Conservation (phyloP, 345 rosid species). For the Citrus medica region DNA sequence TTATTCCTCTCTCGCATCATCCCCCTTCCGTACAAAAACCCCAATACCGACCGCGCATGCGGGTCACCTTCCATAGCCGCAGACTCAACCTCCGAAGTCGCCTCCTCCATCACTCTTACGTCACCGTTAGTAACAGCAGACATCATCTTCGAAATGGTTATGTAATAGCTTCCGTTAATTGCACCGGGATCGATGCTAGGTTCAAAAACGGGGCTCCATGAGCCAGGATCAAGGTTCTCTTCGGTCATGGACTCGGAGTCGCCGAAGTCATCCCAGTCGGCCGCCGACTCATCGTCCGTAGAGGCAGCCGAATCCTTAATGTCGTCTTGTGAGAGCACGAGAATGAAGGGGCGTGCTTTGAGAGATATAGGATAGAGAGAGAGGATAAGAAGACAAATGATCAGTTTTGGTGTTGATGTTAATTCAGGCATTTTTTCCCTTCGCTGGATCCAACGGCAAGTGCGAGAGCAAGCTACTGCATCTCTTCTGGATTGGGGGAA, state of each 20-base stretch:
- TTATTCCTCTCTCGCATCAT: slow-evolving; percentile 66
- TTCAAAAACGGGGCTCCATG: slow-evolving; percentile 91
- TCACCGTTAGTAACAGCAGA: slow-evolving; percentile 55
- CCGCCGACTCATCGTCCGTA: slow-evolving; percentile 39
- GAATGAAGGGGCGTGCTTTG: slow-evolving; percentile 65
- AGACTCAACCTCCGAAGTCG: slow-evolving; percentile 57
- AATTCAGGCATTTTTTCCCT: slow-evolving; percentile 16
- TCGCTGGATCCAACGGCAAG: background rate
- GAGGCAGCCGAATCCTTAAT: slow-evolving; percentile 54
- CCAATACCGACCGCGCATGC: slow-evolving; percentile 72
- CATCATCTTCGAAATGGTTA: slow-evolving; percentile 53
- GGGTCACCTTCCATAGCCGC: slow-evolving; percentile 61
- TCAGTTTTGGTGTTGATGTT: background rate
- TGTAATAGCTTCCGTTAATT: slow-evolving; percentile 44
- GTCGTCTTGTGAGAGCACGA: slow-evolving; percentile 81
- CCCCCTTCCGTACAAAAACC: slow-evolving; percentile 68
- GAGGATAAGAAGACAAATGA: slow-evolving; percentile 35
- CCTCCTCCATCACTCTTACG: slow-evolving; percentile 62
- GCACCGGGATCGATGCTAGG: slow-evolving; percentile 40
- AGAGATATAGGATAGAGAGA: slow-evolving; percentile 30
- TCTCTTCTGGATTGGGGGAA: background rate
- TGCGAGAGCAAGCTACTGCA: background rate
- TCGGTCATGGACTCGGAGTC: slow-evolving; percentile 65
- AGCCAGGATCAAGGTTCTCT: slow-evolving; percentile 86
- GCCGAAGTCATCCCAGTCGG: slow-evolving; percentile 78